These are phyloP conservation scores for Penicillium sclerotigenum DNA, from an alignment of 2,329 filamentous ascomycete genomes.

Conservation along the genomic window DNA sequence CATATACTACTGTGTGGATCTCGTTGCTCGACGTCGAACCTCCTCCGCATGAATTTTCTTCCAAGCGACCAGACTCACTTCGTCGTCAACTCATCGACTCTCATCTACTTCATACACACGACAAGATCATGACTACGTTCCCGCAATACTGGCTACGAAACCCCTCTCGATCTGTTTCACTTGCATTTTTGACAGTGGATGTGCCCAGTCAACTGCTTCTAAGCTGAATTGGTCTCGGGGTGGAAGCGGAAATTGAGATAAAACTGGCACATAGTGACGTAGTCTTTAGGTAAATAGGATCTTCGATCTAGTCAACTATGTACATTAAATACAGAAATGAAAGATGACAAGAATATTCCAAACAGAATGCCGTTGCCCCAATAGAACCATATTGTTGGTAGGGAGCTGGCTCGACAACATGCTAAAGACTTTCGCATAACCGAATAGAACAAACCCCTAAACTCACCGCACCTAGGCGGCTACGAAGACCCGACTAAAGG, in stretches of 20 bases:
- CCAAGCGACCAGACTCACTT: conserved; percentile 23
- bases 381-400: background rate
- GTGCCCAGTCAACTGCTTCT: background rate
- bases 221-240: background rate
- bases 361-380: background rate
- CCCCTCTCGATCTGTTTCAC: too few relatives aligned
- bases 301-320: background rate
- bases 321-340: background rate
- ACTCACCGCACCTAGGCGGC: background rate
- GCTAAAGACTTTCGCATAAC: background rate
- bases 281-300: background rate
- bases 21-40: conserved; percentile 19
- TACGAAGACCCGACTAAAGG: background rate
- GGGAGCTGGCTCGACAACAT: background rate
- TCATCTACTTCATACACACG: conserved; percentile 15
- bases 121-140: too few relatives aligned
- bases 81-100: conserved; percentile 22
- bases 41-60: conserved; percentile 24
- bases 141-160: too few relatives aligned
- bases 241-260: background rate
- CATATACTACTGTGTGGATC: too few relatives aligned
- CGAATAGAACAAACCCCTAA: background rate
- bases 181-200: too few relatives aligned
- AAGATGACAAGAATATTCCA: background rate
- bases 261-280: background rate